These are phyloP conservation scores for Vairimorpha ceranae DNA, from an alignment of 371 early-diverging fungal genomes.

Conservation along the genomic window DNA sequence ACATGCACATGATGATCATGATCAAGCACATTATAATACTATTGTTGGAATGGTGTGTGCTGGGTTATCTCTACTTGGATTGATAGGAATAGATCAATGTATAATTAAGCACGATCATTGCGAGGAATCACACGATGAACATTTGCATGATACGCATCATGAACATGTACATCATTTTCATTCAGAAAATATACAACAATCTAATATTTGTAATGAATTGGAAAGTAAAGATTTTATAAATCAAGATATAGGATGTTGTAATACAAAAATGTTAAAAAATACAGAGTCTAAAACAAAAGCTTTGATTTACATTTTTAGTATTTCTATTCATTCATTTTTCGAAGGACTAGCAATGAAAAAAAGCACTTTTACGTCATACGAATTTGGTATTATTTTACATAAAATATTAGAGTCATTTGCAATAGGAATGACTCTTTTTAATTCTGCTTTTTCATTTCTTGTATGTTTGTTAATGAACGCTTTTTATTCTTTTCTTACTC, in stretches of 20 bases:
- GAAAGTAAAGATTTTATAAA: neutral
- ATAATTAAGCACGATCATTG: slow-evolving; percentile 61
- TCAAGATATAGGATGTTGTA: slow-evolving; percentile 33
- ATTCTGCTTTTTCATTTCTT: slow-evolving; percentile 33
- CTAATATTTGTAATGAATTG: neutral
- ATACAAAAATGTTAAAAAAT: slow-evolving; percentile 50
- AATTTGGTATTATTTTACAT: slow-evolving; percentile 58
- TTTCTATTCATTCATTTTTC: slow-evolving; percentile 64
- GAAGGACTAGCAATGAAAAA: slow-evolving; percentile 59
- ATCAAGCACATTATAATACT: slow-evolving; percentile 14
- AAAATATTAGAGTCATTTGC: slow-evolving; percentile 63
- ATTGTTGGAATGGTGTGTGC: slow-evolving; percentile 45
- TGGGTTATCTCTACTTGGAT: slow-evolving; percentile 53
- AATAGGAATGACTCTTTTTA: slow-evolving; percentile 59
- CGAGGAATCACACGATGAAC: slow-evolving; percentile 29
- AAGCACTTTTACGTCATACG: slow-evolving; percentile 37
- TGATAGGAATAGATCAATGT: slow-evolving; percentile 53
- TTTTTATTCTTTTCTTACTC: slow-evolving; percentile 61
- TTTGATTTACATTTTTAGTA: slow-evolving; percentile 56
- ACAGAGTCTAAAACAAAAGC: slow-evolving; percentile 54
- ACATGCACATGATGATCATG: slow-evolving; percentile 28
- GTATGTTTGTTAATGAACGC: slow-evolving; percentile 37
- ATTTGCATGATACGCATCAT: neutral
- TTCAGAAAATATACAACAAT: neutral
- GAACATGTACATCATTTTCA: neutral